Conservation (phyloP, 1,284 basidiomycete species). For the Moniliella sp. region DNA sequence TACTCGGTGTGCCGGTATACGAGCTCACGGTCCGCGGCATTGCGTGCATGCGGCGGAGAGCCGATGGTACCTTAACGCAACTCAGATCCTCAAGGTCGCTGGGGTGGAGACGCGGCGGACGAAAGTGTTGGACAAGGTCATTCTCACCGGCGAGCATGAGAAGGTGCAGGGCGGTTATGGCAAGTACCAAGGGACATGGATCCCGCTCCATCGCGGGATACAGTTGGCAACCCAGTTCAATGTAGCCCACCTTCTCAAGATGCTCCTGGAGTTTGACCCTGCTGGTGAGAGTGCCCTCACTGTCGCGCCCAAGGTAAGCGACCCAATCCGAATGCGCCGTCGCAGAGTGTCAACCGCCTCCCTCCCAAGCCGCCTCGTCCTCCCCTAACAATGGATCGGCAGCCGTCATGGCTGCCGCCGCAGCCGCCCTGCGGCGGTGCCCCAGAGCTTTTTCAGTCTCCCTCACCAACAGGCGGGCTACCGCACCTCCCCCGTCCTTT, state of each 20-base stretch:
- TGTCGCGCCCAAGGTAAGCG: slow-evolving; percentile 5
- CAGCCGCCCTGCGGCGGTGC: no score
- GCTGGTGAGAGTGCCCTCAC: slow-evolving; percentile 16
- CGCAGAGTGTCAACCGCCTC: no score
- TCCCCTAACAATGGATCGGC: no score
- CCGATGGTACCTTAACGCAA: slow-evolving; percentile 85
- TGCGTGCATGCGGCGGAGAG: slow-evolving; percentile 84
- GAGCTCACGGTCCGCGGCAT: slow-evolving; percentile 59
- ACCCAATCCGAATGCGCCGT: slow-evolving; percentile 15
- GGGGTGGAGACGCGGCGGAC: slow-evolving; percentile 89
- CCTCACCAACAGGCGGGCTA: no score
- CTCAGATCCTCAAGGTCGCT: slow-evolving; percentile 94
- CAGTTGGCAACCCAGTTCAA: slow-evolving; percentile 26
- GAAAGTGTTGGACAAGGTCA: slow-evolving; percentile 93
- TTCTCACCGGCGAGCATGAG: slow-evolving; percentile 82
- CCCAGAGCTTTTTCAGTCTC: no score
- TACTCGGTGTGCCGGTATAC: slow-evolving; percentile 37
- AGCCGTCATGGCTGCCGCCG: no score
- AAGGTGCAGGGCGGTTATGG: slow-evolving; percentile 98
- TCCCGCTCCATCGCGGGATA: slow-evolving; percentile 25
- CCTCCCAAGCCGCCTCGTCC: no score
- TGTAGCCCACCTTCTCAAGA: slow-evolving; percentile 28
- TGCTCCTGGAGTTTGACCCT: slow-evolving; percentile 29
- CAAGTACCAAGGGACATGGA: slow-evolving; percentile 97
- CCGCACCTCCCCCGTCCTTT: no score